These are phyloP conservation scores for Xylariaceae sp. DNA, from an alignment of 2,329 filamentous ascomycete genomes.

Conservation along the genomic window DNA sequence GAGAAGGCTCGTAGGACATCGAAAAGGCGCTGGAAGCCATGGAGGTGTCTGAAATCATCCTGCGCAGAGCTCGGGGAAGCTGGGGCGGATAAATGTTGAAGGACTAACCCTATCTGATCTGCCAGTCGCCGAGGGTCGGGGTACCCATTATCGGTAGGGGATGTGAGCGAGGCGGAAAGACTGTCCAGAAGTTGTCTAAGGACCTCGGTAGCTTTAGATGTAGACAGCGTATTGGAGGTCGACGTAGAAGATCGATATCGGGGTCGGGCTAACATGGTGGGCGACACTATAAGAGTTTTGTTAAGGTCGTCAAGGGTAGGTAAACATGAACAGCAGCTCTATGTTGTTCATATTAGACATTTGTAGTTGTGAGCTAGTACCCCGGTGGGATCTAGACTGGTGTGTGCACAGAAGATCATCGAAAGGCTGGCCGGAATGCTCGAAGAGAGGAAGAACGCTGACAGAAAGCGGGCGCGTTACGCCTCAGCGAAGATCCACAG, in stretches of 20 bases:
- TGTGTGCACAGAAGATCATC: constrained; percentile 26
- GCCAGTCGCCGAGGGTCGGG: constrained; percentile 45
- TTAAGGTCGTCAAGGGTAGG: constrained; percentile 11
- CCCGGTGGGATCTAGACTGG: constrained; percentile 28
- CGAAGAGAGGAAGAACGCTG: not conserved
- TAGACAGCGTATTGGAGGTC: constrained; percentile 49
- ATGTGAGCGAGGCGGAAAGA: constrained; percentile 35
- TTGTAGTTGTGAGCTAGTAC: constrained; percentile 22
- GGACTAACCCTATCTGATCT: constrained; percentile 57
- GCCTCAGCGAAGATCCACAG: not conserved
- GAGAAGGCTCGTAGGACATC: constrained; percentile 64
- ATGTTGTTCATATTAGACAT: constrained; percentile 27
- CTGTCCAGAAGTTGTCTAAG: constrained; percentile 50
- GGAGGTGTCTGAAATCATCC: constrained; percentile 76
- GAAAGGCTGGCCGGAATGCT: constrained; percentile 14
- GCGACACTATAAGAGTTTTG: constrained; percentile 11
- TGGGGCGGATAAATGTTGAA: constrained; percentile 52
- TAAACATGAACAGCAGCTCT: constrained; percentile 11
- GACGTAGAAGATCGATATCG: constrained; percentile 61
- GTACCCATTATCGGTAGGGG: constrained; percentile 36
- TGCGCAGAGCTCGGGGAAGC: constrained; percentile 49
- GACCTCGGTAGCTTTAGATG: constrained; percentile 56
- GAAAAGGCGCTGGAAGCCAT: constrained; percentile 71
- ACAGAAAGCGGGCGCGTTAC: constrained; percentile 3
- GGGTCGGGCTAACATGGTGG: constrained; percentile 47